Evolutionary conservation across 2,329 filamentous ascomycete species (phyloP).

Genomic region (Delphinella strobiligena): DNA sequence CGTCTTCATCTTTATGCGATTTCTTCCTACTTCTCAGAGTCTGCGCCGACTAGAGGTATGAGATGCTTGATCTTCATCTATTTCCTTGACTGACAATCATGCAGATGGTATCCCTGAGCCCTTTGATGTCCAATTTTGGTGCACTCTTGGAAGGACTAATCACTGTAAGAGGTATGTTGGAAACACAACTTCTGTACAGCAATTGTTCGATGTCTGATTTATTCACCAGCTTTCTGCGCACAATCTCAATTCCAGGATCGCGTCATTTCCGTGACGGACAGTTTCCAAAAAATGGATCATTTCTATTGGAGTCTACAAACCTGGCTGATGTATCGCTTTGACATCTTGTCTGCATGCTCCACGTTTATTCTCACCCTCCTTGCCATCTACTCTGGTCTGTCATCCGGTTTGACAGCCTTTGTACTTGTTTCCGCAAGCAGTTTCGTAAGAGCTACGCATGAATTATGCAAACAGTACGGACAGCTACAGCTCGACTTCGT

Average conservation of each 20-base stretch:
- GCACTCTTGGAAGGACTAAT: conserved; percentile 75
- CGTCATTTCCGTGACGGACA: conserved; percentile 70
- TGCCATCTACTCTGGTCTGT: conserved; percentile 62
- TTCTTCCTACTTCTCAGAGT: conserved; percentile 73
- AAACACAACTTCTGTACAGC: conserved; percentile 48
- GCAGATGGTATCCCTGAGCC: conserved; percentile 80
- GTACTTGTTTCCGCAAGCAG: conserved; percentile 61
- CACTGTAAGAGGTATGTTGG: conserved; percentile 53
- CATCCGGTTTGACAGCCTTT: conserved; percentile 71
- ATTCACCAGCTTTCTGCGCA: conserved; percentile 71
- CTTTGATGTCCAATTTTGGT: conserved; percentile 85
- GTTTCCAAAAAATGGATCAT: conserved; percentile 89
- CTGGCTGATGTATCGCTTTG: conserved; percentile 75
- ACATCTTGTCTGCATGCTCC: conserved; percentile 57
- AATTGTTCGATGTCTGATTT: neutral
- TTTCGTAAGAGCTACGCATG: conserved; percentile 59
- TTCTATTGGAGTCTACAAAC: conserved; percentile 79
- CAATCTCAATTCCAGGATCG: conserved; percentile 68
- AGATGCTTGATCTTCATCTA: conserved; percentile 13
- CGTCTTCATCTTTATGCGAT: conserved; percentile 60
- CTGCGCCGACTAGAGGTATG: conserved; percentile 74
- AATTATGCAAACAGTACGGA: conserved; percentile 68
- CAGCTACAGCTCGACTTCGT: conserved; percentile 87
- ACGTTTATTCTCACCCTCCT: conserved; percentile 63
- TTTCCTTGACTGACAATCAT: too few relatives aligned